Base-by-base conservation (phyloP, 1,284 basidiomycete genomes). In the Pulchroboletus neoregius region DNA sequence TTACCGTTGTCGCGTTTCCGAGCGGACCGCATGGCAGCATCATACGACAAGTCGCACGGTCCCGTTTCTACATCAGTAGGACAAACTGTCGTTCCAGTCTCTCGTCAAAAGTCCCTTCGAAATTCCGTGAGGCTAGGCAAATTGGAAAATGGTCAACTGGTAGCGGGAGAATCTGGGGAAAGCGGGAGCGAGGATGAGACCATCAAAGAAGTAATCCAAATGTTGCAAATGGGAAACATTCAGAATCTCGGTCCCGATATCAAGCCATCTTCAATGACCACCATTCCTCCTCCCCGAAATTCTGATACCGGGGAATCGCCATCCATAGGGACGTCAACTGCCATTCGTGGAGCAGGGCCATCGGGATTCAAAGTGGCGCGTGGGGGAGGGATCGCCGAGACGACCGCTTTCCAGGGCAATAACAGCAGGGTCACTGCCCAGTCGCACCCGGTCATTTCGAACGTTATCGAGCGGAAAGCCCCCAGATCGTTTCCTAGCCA, bases 1-100 rank as follows among this genome's bases (percentile, higher is more conserved):
- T 67, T 75, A 7, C 60, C 71, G 1, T 62, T 80, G 31, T 87
- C 86, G 5, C 75, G 71, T 27, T 88, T 88, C 65, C 83, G 76
- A 60, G 74, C 79, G 2, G 72, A 68, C 41, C 76, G 72, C n/a
- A 63, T 79, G 37, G 67, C 72, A 13, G 66, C 72, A 33, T 68
- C 74, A 1, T 78, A 76, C 51, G 68, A 70, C 49, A 61, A 65
- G 20, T 64, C 70, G 2, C 52, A 58, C 26, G 54, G 62, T 39
- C 53, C 56, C 12, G 43, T 66, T 4, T 70, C 73, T 15, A 68
- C 58, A 39, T 74, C 74, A 3, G 61, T 79, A 26, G 77, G 70
- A 35, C 69, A 70, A 27, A 71, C 73, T 5, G 65, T 79, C 24
- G 57, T 83, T 33, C 76, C 84, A 5, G 74, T 68, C 11, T 71